phyloP scores from a whole-genome alignment of 164 flowering plant species.

The Annona squamosa region DNA sequence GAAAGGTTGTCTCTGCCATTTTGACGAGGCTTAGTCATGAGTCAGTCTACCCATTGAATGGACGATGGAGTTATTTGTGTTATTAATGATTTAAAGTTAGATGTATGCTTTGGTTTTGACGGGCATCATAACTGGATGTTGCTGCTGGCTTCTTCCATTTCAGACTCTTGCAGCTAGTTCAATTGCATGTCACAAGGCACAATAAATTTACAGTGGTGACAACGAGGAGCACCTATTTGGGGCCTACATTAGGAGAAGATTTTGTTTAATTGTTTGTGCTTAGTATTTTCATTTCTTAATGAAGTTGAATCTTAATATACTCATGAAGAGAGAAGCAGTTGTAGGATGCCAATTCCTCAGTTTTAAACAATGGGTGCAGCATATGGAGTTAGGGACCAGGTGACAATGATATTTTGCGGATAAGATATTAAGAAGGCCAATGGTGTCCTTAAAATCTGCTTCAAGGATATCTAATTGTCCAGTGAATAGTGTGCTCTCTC shows the following conservation, averaged over 20 bases:
- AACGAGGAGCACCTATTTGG: not conserved
- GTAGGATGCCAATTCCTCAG: not conserved
- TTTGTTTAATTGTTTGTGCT: not conserved
- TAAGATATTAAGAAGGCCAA: not conserved
- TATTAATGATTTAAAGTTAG: too few species aligned
- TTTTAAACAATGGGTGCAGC: not conserved
- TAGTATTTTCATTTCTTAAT: not conserved
- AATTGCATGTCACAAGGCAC: not conserved
- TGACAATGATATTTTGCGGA: not conserved
- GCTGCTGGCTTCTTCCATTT: not conserved
- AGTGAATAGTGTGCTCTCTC: not conserved
- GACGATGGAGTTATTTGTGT: not conserved
- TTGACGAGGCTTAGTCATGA: too few species aligned
- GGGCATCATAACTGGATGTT: not conserved
- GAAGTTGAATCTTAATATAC: not conserved
- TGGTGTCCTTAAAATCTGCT: too few species aligned
- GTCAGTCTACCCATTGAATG: not conserved
- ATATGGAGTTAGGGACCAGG: not conserved
- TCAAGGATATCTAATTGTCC: not conserved
- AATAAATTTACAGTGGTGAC: not conserved
- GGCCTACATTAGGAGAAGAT: not conserved
- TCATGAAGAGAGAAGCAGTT: not conserved
- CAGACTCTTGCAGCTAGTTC: not conserved
- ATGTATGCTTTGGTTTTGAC: not conserved
- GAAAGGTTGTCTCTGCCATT: too few species aligned